A percentile compares a stretch with the other conserved stretches of the same genome.
phyloP scores from a whole-genome alignment of 202 grass and related monocot genomes.

The Schoenoplectus tabernaemontani region DNA sequence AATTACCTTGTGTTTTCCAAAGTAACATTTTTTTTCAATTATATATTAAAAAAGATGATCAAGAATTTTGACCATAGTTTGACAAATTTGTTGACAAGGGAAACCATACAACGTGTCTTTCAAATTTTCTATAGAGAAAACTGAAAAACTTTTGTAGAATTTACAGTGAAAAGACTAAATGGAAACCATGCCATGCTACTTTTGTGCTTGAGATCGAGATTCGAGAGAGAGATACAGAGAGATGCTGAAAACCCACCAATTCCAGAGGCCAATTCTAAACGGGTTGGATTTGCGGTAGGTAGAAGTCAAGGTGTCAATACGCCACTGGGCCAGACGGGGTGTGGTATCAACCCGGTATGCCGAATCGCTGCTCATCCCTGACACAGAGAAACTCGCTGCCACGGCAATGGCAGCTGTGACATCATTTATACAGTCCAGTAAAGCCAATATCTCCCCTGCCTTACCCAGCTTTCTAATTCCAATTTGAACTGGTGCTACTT shows the following conservation, averaged over 20 bases:
- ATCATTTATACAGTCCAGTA: slow-evolving; percentile 96
- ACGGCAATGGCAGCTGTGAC: slow-evolving; percentile 64
- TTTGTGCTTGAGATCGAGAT: not conserved
- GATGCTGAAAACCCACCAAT: slow-evolving; percentile 37
- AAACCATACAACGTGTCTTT: not conserved
- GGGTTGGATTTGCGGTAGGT: slow-evolving; percentile 84
- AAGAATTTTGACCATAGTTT: not conserved
- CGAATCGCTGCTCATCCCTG: slow-evolving; percentile 48
- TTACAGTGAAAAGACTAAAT: not conserved
- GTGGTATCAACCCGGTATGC: slow-evolving; percentile 69
- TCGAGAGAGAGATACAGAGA: not conserved
- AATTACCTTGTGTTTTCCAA: not conserved
- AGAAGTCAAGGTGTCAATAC: slow-evolving; percentile 63
- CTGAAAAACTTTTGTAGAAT: not conserved
- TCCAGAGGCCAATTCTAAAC: slow-evolving; percentile 93
- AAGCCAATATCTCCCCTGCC: slow-evolving; percentile 61
- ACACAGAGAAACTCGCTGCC: slow-evolving; percentile 35
- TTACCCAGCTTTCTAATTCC: slow-evolving; percentile 58
- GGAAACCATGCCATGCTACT: not conserved
- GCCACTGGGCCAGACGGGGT: slow-evolving; percentile 82
- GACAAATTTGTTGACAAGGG: not conserved
- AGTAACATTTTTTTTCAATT: not conserved
- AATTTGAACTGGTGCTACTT: slow-evolving; percentile 21
- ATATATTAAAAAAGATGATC: not conserved
- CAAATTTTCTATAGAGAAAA: not conserved